Base-by-base conservation (phyloP, 106 monocot species). In the Vanilla planifolia region DNA sequence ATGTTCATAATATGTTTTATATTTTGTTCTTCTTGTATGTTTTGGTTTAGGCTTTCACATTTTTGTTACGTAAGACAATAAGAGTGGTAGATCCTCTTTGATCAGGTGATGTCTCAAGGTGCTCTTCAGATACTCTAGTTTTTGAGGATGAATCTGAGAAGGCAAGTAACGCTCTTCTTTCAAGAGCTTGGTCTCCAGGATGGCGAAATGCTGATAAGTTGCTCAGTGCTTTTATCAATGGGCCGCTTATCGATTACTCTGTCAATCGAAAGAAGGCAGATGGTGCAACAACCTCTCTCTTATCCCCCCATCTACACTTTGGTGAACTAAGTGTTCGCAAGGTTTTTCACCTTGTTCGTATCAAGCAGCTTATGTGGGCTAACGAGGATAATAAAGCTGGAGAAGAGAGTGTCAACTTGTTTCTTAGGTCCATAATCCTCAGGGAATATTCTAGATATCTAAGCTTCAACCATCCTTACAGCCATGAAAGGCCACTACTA, bases 241-340 rank as follows among this genome's bases (percentile, higher is more conserved):
- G 95, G 21, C 86, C 89, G 0, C 33, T 95, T 45, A 67, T 86
- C 4, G 81, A 79, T 5, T 95, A 95, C 62, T 83, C 83, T 0
- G 67, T 51, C 3, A 90, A 95, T 32, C 73, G 80, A 14, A 80
- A 80, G 61, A 95, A 95, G 62, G 95, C 90, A 4, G 90, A 95
- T 68, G 77, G 95, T 34, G 73, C 89, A 22, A 86, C 89, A 5
- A 95, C 95, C 17, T 95, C 95, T 43, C 74, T 95, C 13, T 78
- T 95, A 15, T 95, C 95, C 6, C 95, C 95, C 14, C 80, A 95
- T 70, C 70, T 95, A 22, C 95, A 95, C 40, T 95, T 95, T 52
- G 95, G 95, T 2, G 95, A 95, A 40, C 30, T 95, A 17, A 95
- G 95, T 24, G 84, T 95, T 7, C 85, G 95, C 3, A 95, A 95